These are phyloP conservation scores for Phytopythium kandeliae DNA, from an alignment of 352 stramenopile genomes.

Conservation along the genomic window DNA sequence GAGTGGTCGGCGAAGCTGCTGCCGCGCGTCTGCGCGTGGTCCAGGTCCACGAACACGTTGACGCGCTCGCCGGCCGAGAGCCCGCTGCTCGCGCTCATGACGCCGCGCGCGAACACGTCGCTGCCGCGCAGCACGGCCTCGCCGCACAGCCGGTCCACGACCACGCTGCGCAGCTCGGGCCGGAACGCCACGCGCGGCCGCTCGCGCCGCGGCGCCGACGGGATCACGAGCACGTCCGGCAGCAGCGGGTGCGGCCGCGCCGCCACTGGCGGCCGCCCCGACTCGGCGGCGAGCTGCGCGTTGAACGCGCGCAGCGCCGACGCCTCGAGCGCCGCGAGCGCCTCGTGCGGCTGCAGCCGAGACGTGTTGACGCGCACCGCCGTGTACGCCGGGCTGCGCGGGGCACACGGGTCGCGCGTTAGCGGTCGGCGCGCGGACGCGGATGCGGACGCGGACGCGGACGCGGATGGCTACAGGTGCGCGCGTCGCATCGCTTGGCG, in stretches of 20 bases:
- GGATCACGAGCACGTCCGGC: conserved; percentile 63
- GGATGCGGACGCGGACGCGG: too few species aligned
- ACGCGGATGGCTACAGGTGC: conserved; percentile 2
- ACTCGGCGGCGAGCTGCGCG: conserved; percentile 28
- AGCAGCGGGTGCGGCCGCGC: conserved; percentile 25
- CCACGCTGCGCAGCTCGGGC: conserved; percentile 46
- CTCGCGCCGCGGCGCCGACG: conserved; percentile 35
- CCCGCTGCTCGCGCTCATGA: conserved; percentile 87
- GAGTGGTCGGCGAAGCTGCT: conserved; percentile 61
- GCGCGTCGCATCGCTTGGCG: too few species aligned
- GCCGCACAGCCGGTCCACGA: conserved; percentile 90
- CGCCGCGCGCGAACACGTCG: conserved; percentile 90
- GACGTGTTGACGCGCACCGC: conserved; percentile 78
- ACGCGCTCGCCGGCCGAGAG: conserved; percentile 75
- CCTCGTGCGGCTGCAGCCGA: conserved; percentile 45
- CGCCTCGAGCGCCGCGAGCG: conserved; percentile 31
- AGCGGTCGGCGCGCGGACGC: background rate
- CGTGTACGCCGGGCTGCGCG: conserved; percentile 65
- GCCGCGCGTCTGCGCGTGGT: conserved; percentile 72
- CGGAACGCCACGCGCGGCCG: conserved; percentile 18
- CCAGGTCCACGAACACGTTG: conserved; percentile 83
- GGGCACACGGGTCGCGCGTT: too few species aligned
- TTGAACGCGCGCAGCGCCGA: conserved; percentile 55
- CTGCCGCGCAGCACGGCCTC: conserved; percentile 92
- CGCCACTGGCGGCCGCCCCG: conserved; percentile 3